Percentiles rank a stretch among this genome's conserved stretches.
These are phyloP conservation scores for Pseudocercospora macadamiae DNA, from an alignment of 2,329 filamentous ascomycete genomes.

Conservation along the genomic window DNA sequence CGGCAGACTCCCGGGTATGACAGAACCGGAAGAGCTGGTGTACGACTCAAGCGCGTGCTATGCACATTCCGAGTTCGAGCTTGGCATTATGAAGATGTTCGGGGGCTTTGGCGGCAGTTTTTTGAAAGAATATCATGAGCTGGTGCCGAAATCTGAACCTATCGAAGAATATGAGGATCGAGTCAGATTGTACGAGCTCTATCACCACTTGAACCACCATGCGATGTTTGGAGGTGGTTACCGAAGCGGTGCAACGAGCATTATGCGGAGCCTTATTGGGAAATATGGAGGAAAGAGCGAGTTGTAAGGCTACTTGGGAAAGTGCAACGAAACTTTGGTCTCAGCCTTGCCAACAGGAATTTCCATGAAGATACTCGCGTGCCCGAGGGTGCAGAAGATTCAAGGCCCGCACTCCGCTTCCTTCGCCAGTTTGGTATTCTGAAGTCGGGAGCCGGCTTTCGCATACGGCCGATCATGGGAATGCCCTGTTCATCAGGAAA, in stretches of 20 bases:
- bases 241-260: conserved; percentile 71
- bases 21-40: conserved; percentile 70
- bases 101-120: conserved; percentile 77
- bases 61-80: conserved; percentile 84
- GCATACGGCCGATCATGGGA: too few species aligned
- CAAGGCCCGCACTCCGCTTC: too few species aligned
- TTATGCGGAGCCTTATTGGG: conserved; percentile 72
- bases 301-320: too few species aligned
- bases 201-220: conserved; percentile 89
- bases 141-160: conserved; percentile 80
- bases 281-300: conserved; percentile 62
- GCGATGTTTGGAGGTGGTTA: conserved; percentile 78
- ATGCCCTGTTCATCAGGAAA: too few species aligned
- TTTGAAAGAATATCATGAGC: conserved; percentile 73
- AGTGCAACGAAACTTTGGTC: too few species aligned
- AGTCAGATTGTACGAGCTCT: conserved; percentile 76
- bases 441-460: too few species aligned
- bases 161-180: conserved; percentile 83
- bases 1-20: conserved; percentile 62
- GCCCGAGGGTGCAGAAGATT: too few species aligned
- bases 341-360: too few species aligned
- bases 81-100: conserved; percentile 97
- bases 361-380: too few species aligned
- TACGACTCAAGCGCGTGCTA: conserved; percentile 79
- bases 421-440: too few species aligned